Conservation (phyloP, 169 alveolate genomes). For the Babesia sp. region DNA sequence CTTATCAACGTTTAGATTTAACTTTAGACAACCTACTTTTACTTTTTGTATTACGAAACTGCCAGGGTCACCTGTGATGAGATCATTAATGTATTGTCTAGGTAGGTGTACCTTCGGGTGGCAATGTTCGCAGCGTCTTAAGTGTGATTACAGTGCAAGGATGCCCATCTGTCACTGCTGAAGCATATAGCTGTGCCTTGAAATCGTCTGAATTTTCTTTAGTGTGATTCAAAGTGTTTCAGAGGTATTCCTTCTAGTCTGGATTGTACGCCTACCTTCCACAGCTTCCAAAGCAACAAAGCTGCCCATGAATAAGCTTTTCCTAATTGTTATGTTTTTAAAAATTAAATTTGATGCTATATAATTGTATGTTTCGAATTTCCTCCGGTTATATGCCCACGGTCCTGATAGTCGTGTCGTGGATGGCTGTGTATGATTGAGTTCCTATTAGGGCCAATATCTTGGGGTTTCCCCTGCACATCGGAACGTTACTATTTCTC, state of each 20-base stretch:
- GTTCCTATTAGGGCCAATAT: not conserved
- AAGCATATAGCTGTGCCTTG: not conserved
- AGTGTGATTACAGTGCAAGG: constrained; percentile 22
- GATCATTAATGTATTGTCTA: not conserved
- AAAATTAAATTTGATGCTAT: not conserved
- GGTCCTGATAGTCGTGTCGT: constrained; percentile 10
- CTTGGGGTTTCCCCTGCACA: not conserved
- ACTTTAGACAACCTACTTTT: not conserved
- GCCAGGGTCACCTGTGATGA: constrained; percentile 2
- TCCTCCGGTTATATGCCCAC: constrained; percentile 1
- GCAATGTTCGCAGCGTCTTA: constrained; percentile 17
- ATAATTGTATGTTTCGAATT: not conserved
- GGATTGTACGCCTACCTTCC: constrained; percentile 11
- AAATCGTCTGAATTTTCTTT: not conserved
- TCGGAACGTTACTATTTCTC: not conserved
- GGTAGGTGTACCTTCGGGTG: constrained; percentile 2
- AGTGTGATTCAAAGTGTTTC: not conserved
- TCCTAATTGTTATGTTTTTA: no score
- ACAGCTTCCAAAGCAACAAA: constrained; percentile 36
- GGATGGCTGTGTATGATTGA: not conserved
- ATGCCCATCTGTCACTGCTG: constrained; percentile 8
- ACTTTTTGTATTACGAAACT: not conserved
- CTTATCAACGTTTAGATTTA: not conserved
- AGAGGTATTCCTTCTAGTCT: no score
- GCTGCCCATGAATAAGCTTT: constrained; percentile 20